Evolutionary conservation across 2,329 filamentous ascomycete genomes (phyloP), one percentile per base, ranked within the genome.

Genomic region (Cladosporium cucumerinum): DNA sequence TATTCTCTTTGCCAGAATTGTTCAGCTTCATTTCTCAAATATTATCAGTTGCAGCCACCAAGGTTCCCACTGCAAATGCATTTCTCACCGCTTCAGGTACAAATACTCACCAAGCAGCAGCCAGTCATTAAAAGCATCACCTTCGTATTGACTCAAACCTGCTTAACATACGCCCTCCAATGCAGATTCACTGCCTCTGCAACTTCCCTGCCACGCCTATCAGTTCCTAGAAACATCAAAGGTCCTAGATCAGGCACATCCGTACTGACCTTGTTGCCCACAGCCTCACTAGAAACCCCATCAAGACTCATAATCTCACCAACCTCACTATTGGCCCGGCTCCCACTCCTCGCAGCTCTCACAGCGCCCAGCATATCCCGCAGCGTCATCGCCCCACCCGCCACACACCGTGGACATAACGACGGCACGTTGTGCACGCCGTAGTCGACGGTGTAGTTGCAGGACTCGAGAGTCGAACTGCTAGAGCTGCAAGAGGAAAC

Each of bases 361-460:
- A 61, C 28, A 3, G 46, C 46, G 11, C 58, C 30, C 23, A 61
- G 48, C 59, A 61, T 61, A 14, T 49, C 26, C 6, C 18, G 7
- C 10, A 61, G 28, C 18, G 36, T 32, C 58, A 61, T 51, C 21
- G n/a, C 30, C 3, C 46, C 43, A 23, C 46, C 28, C 2, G 46
- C 6, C 6, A 46, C 8, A 28, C 59, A 61, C 11, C 48, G 28
- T 4, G 59, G 28, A 43, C 59, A 61, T 4, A 11, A 10, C 48
- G 43, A 23, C 2, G 46, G 5, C 1, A 54, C 59, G 48, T 61
- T 61, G 28, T 61, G 59, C 5, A 14, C 23, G 48, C 59, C 59
- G 59, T 61, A 61, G 30, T 61, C 59, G 12, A 21, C 36, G n/a
- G 23, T 30, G 59, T 28, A 36, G 25, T 48, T 49, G 48, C 59